Conservation (phyloP, 176 grass and related monocot species). For the Melocanna baccifera region DNA sequence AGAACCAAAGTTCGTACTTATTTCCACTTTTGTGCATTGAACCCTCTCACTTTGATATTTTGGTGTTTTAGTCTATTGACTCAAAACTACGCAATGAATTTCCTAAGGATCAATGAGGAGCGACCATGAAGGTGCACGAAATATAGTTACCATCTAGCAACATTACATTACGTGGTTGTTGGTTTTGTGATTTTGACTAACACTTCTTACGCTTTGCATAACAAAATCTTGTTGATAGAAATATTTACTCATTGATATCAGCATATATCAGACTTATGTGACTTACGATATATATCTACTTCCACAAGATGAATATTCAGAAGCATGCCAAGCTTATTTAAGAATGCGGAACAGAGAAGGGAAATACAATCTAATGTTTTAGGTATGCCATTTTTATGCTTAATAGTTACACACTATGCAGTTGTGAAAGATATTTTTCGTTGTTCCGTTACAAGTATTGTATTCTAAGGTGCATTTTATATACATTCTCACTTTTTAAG, state of each 20-base stretch:
- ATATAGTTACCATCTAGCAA: not conserved
- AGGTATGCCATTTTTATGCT: slow-evolving; percentile 53
- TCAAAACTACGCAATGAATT: slow-evolving; percentile 91
- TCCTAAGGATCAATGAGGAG: slow-evolving; percentile 78
- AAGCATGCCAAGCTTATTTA: slow-evolving; percentile 93
- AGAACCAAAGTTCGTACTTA: slow-evolving; percentile 2
- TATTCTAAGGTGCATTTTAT: not conserved
- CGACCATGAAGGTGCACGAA: slow-evolving; percentile 60
- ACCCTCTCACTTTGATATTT: slow-evolving; percentile 14
- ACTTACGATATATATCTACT: slow-evolving; percentile 96
- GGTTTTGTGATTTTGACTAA: slow-evolving; percentile 22
- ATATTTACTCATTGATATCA: too few species aligned
- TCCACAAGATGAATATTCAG: slow-evolving; percentile 94
- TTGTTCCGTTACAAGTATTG: not conserved
- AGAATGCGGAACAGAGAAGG: slow-evolving; percentile 98
- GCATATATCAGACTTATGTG: slow-evolving; percentile 79
- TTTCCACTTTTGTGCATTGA: slow-evolving; percentile 7
- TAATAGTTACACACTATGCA: not conserved
- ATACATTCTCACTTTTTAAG: not conserved
- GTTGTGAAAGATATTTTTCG: too few species aligned
- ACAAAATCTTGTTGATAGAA: slow-evolving; percentile 91
- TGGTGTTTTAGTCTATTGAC: slow-evolving; percentile 91
- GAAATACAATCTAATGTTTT: slow-evolving; percentile 98
- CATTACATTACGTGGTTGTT: not conserved
- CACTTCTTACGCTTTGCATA: slow-evolving; percentile 7